Evolutionary conservation across 1,284 basidiomycete species (phyloP).

Genomic region (Melampsora americana): DNA sequence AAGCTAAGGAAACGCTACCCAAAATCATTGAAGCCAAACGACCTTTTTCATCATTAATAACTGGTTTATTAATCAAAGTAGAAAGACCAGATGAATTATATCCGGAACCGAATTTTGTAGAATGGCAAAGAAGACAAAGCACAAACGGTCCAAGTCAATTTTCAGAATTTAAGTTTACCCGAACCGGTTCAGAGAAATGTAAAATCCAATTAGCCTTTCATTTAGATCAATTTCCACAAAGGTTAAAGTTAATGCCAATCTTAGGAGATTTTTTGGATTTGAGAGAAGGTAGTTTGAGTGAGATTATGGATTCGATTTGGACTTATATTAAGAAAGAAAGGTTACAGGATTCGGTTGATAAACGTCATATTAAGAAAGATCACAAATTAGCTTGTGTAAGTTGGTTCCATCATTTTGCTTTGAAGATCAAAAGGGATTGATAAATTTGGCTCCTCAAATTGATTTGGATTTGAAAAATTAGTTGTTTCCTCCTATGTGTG

Average conservation of each 20-base stretch:
- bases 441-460: not conserved
- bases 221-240: slow-evolving; percentile 34
- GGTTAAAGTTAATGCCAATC: slow-evolving; percentile 23
- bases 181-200: slow-evolving; percentile 35
- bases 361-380: slow-evolving; percentile 36
- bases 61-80: slow-evolving; percentile 17
- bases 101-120: slow-evolving; percentile 38
- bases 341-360: slow-evolving; percentile 32
- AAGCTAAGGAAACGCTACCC: not conserved
- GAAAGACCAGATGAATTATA: slow-evolving; percentile 31
- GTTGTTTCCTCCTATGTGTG: slow-evolving; percentile 21
- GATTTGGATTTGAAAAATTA: not conserved
- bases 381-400: slow-evolving; percentile 31
- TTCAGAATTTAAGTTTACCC: slow-evolving; percentile 27
- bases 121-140: slow-evolving; percentile 19
- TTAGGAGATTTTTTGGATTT: slow-evolving; percentile 32
- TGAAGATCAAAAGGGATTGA: not conserved
- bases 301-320: slow-evolving; percentile 32
- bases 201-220: slow-evolving; percentile 28
- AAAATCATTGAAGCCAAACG: slow-evolving; percentile 14
- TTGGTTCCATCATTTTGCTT: not conserved
- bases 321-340: slow-evolving; percentile 36
- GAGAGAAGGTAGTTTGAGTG: slow-evolving; percentile 18
- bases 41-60: slow-evolving; percentile 24
- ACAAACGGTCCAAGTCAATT: not conserved